phyloP scores from a whole-genome alignment of 164 flowering plant species.

The Houttuynia cordata region DNA sequence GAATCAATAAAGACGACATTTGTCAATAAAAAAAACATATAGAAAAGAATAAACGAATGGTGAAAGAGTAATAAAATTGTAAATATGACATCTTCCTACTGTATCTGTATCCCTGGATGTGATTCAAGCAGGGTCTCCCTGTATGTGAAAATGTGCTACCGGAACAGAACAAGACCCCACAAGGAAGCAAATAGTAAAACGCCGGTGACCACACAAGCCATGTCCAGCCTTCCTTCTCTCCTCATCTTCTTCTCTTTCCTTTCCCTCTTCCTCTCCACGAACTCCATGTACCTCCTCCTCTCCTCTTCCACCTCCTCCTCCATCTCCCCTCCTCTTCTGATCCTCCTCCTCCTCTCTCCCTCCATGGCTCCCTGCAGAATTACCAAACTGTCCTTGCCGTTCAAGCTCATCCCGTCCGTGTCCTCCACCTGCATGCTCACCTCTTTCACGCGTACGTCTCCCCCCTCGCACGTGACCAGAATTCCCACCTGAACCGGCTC shows the following conservation, averaged over 20 bases:
- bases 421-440: constrained; percentile 60
- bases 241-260: constrained; percentile 19
- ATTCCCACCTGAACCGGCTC: constrained; percentile 25
- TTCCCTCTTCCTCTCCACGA: constrained; percentile 21
- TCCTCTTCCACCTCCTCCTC: constrained; percentile 20
- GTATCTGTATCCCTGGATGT: too few species aligned
- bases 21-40: too few species aligned
- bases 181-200: constrained; percentile 16
- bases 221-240: constrained; percentile 28
- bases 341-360: not conserved
- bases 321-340: too few species aligned
- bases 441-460: constrained; percentile 43
- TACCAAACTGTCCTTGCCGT: constrained; percentile 45
- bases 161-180: constrained; percentile 8
- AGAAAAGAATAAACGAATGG: not conserved
- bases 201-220: constrained; percentile 18
- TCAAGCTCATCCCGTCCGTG: constrained; percentile 49
- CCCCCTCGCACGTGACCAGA: constrained; percentile 36
- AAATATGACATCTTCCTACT: too few species aligned
- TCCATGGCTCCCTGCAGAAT: constrained; percentile 27
- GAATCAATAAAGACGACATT: too few species aligned
- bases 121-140: too few species aligned
- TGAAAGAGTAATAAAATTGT: too few species aligned
- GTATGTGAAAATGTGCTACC: not conserved
- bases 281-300: constrained; percentile 20